Evolutionary conservation across 176 grass and related monocot genomes (phyloP), one percentile per base, ranked within the genome.

Genomic region (Hordeum marinum): DNA sequence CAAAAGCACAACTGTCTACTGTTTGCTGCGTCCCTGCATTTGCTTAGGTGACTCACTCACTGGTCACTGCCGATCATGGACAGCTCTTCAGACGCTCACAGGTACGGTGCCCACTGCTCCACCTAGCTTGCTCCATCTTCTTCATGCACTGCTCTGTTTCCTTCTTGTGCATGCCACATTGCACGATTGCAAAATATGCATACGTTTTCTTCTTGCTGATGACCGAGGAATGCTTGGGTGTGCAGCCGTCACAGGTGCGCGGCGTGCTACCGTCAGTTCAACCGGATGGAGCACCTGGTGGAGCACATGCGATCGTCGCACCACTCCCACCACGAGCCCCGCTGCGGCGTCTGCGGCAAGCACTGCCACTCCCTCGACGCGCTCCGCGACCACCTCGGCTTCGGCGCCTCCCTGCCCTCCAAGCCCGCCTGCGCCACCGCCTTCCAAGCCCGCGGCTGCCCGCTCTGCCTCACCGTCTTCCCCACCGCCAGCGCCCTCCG

Each of bases 241-340:
- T 54, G 74, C 84, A 94, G 95, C 31, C 76, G 82, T 40, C 89
- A 91, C 75, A 88, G 40, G 41, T 52, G 15, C 48, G 48, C 48
- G 15, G 94, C 92, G 48, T 97, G 94, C 81, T 94, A 85, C 81
- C 90, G 92, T 32, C 90, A 94, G 4, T 98, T 91, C 92, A 98
- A 98, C 76, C 89, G 84, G 81, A 86, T 83, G 57, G 95, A 98
- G 87, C 95, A 98, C 76, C 85, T 98, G 76, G 89, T 98, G 42
- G 92, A 93, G 27, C 95, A 98, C 77, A 93, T 94, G 90, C 85
- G 89, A 11, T 7, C 48, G 10, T 91, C 95, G 41, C 92, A 87
- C 45, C 95, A 98, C 75, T 98, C 95, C 4, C 2, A 73, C 7
- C 95, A 98, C 66, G 95, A 98, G 20, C 89, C 95, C 2, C 87